A percentile compares a stretch with the other conserved stretches of the same genome.
These are phyloP conservation scores for Chaetomium sp. DNA, from an alignment of 2,329 filamentous ascomycete species.

Conservation along the genomic window DNA sequence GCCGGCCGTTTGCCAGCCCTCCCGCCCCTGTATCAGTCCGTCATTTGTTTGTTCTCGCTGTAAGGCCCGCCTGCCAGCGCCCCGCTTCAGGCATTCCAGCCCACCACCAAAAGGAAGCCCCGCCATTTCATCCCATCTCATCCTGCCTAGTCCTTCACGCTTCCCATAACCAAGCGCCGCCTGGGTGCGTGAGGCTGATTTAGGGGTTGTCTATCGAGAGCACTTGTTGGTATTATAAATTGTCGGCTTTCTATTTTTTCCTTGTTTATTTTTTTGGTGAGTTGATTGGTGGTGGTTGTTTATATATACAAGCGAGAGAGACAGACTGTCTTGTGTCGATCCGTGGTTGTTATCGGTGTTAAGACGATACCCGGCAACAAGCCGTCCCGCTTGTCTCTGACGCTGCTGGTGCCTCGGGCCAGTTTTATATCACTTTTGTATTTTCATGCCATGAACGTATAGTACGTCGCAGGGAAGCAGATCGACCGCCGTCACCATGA, in stretches of 20 bases:
- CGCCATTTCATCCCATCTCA: constrained; percentile 4
- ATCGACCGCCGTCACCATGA: constrained; percentile 45
- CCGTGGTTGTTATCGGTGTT: neutral
- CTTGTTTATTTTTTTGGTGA: neutral
- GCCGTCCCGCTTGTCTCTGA: constrained; percentile 11
- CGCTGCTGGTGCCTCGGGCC: constrained; percentile 1
- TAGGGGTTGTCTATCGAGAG: neutral
- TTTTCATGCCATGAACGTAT: constrained; percentile 19
- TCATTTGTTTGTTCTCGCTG: neutral
- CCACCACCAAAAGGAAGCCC: constrained; percentile 6
- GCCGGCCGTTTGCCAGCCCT: neutral
- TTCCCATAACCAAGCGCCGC: constrained; percentile 2
- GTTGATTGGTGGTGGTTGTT: neutral
- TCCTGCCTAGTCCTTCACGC: neutral
- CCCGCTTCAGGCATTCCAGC: neutral
- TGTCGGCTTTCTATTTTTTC: neutral
- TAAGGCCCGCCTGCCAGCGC: neutral
- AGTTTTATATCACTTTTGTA: neutral
- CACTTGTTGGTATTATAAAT: neutral
- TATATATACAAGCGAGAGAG: neutral
- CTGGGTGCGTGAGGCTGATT: constrained; percentile 6
- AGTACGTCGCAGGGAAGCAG: neutral
- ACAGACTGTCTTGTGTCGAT: neutral
- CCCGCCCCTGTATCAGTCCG: neutral
- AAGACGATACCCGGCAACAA: constrained; percentile 1